Conservation (phyloP, 805 yeast genomes). For the Wickerhamiella cacticola region DNA sequence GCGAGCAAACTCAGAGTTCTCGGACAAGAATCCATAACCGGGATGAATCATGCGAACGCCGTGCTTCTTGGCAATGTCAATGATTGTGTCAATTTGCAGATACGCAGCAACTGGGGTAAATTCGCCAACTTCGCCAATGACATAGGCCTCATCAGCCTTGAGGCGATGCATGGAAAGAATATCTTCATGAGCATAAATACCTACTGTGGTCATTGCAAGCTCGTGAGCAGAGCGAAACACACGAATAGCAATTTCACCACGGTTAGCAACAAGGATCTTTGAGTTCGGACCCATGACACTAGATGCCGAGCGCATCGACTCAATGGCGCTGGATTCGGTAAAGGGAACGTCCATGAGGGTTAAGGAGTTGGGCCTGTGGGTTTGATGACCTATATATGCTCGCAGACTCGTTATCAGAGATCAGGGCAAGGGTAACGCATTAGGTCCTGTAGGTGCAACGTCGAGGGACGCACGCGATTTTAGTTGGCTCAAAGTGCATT, state of each 20-base stretch:
- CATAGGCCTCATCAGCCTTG: conserved; percentile 89
- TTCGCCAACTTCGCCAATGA: conserved; percentile 79
- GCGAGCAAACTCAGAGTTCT: conserved; percentile 84
- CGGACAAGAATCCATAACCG: conserved; percentile 83
- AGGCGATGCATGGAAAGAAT: conserved; percentile 87
- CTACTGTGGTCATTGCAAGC: conserved; percentile 92
- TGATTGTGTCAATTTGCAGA: conserved; percentile 88
- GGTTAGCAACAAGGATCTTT: conserved; percentile 33
- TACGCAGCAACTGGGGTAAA: conserved; percentile 94
- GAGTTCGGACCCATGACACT: conserved; percentile 41
- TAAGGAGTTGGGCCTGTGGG: too few relatives aligned
- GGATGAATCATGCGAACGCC: conserved; percentile 82
- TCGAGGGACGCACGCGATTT: too few relatives aligned
- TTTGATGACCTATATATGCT: not conserved
- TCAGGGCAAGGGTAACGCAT: not conserved
- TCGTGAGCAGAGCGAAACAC: conserved; percentile 97
- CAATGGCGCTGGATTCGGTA: conserved; percentile 26
- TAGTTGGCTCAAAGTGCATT: too few relatives aligned
- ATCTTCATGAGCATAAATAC: conserved; percentile 93
- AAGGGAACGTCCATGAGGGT: conserved; percentile 25
- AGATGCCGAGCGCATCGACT: conserved; percentile 30
- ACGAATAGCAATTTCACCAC: conserved; percentile 28
- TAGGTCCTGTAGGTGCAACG: too few relatives aligned
- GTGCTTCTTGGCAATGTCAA: conserved; percentile 67
- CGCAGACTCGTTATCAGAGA: not conserved